Conservation (phyloP, 139 green algal species). For the Micractinium conductrix region DNA sequence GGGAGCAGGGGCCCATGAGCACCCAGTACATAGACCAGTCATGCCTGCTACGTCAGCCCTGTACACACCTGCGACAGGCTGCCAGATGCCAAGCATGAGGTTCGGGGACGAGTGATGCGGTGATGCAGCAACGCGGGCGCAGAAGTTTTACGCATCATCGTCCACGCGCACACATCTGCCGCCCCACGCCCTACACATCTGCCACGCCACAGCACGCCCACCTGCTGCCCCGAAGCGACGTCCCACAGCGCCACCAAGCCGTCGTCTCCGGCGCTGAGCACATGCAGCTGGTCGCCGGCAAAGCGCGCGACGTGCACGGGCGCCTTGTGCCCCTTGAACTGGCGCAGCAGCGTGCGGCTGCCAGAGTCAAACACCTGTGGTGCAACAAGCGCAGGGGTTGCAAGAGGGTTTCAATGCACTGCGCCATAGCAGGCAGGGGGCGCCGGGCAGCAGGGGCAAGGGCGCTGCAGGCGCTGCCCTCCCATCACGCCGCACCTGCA, state of each 20-base stretch:
- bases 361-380: constrained; percentile 85
- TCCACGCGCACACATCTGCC: too few species aligned
- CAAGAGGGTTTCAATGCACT: background rate
- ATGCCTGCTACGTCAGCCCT: too few species aligned
- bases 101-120: too few species aligned
- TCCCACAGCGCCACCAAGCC: constrained; percentile 85
- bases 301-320: constrained; percentile 78
- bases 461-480: too few species aligned
- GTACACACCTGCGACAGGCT: too few species aligned
- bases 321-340: constrained; percentile 86
- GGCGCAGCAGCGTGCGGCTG: constrained; percentile 83
- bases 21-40: too few species aligned
- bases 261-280: constrained; percentile 90
- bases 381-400: background rate
- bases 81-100: too few species aligned
- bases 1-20: background rate
- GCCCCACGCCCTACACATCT: too few species aligned
- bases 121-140: too few species aligned
- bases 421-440: too few species aligned
- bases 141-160: too few species aligned
- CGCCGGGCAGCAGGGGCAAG: background rate
- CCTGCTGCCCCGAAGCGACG: constrained; percentile 67
- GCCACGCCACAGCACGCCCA: constrained; percentile 8
- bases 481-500: constrained; percentile 70
- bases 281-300: constrained; percentile 70